Conservation (phyloP, 2,329 filamentous ascomycete genomes). For the Penicillium thymicola region DNA sequence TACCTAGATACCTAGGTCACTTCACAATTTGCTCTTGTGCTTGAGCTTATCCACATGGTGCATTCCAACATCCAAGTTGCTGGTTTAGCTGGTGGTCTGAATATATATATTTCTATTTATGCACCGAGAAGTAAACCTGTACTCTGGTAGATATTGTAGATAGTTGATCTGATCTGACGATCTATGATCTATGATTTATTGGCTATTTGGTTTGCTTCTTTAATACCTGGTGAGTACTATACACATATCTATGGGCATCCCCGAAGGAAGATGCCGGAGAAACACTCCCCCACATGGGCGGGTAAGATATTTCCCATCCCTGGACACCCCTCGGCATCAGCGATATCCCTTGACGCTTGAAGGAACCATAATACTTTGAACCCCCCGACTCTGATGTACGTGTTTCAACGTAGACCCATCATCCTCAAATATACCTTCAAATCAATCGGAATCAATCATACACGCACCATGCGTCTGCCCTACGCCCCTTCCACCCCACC, state of each 20-base stretch:
- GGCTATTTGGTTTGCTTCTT: not conserved
- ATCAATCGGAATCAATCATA: not conserved
- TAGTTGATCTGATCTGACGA: not conserved
- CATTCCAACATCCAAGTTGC: not conserved
- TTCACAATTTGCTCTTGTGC: not conserved
- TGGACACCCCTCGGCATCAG: not conserved
- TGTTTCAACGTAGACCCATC: not conserved
- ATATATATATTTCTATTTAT: not conserved
- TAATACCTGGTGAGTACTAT: too few species aligned
- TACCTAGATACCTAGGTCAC: not conserved
- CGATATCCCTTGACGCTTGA: not conserved
- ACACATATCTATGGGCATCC: too few species aligned
- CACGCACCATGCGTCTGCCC: constrained; percentile 23
- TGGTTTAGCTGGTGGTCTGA: not conserved
- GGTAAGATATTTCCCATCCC: constrained; percentile 3
- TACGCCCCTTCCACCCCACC: constrained; percentile 25
- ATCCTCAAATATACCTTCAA: not conserved
- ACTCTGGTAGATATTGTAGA: not conserved
- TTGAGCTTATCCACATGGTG: not conserved
- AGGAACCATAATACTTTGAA: not conserved
- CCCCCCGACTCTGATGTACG: not conserved
- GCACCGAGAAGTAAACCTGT: not conserved
- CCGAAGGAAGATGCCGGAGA: not conserved
- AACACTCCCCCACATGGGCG: constrained; percentile 4
- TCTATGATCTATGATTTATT: not conserved